Evolutionary conservation across 139 green algal genomes (phyloP).

Genomic region (Diplosphaera chodatii): DNA sequence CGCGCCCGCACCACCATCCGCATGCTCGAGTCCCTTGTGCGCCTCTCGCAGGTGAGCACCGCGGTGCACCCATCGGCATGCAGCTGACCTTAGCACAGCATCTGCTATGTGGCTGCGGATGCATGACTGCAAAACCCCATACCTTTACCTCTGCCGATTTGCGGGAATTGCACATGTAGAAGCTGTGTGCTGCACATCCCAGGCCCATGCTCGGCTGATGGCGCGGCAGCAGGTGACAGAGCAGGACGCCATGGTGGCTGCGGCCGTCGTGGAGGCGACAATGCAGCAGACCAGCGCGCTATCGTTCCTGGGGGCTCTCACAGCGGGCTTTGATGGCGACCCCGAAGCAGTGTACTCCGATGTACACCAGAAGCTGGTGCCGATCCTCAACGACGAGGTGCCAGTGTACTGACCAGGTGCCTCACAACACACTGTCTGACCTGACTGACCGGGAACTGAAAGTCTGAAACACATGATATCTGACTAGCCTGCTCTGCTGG

Average conservation of each 20-base stretch:
- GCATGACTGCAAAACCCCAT: too few relatives aligned
- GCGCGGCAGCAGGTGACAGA: conserved; percentile 35
- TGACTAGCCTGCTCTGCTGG: too few relatives aligned
- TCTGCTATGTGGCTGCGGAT: too few relatives aligned
- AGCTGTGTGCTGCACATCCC: neutral
- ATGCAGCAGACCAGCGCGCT: neutral
- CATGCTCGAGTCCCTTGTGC: conserved; percentile 81
- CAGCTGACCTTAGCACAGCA: too few relatives aligned
- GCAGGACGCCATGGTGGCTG: conserved; percentile 57
- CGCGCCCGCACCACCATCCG: conserved; percentile 60
- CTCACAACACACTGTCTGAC: too few relatives aligned
- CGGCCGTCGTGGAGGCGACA: conserved; percentile 43
- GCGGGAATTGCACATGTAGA: neutral
- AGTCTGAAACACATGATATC: too few relatives aligned
- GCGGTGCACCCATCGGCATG: neutral
- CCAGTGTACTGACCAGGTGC: too few relatives aligned
- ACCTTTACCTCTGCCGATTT: too few relatives aligned
- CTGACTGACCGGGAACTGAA: too few relatives aligned
- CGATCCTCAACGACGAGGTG: neutral
- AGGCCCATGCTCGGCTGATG: conserved; percentile 76
- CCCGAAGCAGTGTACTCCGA: conserved; percentile 19
- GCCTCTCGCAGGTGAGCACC: conserved; percentile 60
- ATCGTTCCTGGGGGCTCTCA: conserved; percentile 2
- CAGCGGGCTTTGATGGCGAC: conserved; percentile 16
- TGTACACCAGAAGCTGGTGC: neutral